Evolutionary conservation across 148 eudicot genomes (phyloP), one percentile per base, ranked within the genome.

Genomic region (Vaccinium vitisidaea): DNA sequence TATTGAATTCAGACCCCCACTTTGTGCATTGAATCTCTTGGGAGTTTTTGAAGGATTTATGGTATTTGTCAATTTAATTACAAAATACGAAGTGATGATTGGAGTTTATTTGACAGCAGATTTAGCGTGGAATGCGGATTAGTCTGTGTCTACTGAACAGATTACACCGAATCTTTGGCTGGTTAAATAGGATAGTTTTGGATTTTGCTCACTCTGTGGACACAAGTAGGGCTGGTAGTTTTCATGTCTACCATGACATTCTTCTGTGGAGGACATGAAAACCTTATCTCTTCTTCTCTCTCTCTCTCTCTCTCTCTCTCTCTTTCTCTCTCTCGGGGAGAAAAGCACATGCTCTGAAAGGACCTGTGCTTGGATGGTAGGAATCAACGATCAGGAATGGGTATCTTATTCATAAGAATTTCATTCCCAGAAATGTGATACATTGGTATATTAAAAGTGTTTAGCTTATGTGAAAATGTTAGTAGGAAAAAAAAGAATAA

Each of bases 221-320:
- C 77, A 19, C 10, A 59, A 59, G 76, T 27, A 23, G 49, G 58
- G 74, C 61, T 56, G 23, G 58, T 70, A 54, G 27, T 69, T 63
- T 12, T 79, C 67, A 21, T 84, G 82, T 36, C 69, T 76, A 83
- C 43, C 36, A 8, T n/a, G 81, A 12, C 77, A 77, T 49, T 73
- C 61, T 59, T 83, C 14, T 83, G 91, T 86, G 91, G 90, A 86
- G 82, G 86, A 65, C 43, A 74, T 80, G 71, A 80, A 36, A 80
- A 36, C 81, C 90, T 87, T 89, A 89, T 90, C 92, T 86, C 43
- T 84, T 84, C 14, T 15, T 25, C 43, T 13, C 19, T 10, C 15
- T 59, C 36, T 53, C 61, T 13, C 19, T 10, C 15, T 59, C 23
- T 19, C 25, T 59, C 25, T 5, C 48, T 14, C 43, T 36, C 32